These are phyloP conservation scores for Suhomyces atakaporum DNA, from an alignment of 1,139 yeast genomes.

Conservation along the genomic window DNA sequence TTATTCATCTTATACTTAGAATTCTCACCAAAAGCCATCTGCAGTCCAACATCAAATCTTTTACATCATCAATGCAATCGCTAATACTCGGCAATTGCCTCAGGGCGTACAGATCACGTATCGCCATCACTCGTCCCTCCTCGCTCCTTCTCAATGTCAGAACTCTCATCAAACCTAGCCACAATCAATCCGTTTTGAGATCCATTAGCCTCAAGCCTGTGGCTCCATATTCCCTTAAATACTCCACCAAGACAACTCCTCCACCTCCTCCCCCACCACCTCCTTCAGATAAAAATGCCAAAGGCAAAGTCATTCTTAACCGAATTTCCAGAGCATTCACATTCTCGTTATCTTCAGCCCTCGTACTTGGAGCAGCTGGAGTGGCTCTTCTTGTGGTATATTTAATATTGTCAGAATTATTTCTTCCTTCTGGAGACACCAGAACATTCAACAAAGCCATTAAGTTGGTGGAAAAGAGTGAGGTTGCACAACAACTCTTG, in stretches of 20 bases:
- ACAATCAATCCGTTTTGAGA: not conserved
- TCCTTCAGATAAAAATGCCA: conserved; percentile 41
- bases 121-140: not conserved
- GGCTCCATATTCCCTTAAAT: conserved; percentile 7
- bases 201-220: conserved; percentile 1
- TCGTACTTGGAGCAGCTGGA: conserved; percentile 70
- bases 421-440: conserved; percentile 90
- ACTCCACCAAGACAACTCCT: conserved; percentile 16
- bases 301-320: conserved; percentile 39
- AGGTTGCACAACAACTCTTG: conserved; percentile 57
- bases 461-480: conserved; percentile 68
- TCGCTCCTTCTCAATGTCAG: conserved; percentile 1
- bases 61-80: conserved; percentile 5
- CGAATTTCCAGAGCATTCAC: conserved; percentile 58
- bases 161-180: conserved; percentile 3
- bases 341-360: conserved; percentile 58
- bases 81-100: conserved; percentile 2
- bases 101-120: conserved; percentile 2
- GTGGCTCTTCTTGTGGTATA: conserved; percentile 72
- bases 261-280: conserved; percentile 44
- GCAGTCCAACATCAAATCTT: not conserved
- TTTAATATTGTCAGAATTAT: conserved; percentile 72
- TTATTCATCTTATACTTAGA: too few species aligned
- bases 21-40: not conserved
- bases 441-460: conserved; percentile 87